Conservation (phyloP, 1,139 yeast genomes). For the Hemisphaericaspora xylanilytica region DNA sequence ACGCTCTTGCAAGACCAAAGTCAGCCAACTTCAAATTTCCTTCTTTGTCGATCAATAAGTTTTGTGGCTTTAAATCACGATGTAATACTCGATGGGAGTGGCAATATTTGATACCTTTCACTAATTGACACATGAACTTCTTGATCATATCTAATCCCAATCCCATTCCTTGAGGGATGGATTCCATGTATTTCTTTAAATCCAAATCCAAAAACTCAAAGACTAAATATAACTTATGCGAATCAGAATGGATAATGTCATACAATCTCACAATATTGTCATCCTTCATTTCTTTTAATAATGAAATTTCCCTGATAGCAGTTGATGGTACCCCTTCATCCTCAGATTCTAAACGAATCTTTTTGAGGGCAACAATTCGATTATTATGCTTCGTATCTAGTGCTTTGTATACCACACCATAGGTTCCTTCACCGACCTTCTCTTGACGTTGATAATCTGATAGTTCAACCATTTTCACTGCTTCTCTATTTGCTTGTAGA, state of each 20-base stretch:
- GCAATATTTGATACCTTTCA: conserved; percentile 91
- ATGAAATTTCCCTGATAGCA: conserved; percentile 93
- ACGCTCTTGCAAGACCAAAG: conserved; percentile 95
- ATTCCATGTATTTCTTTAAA: conserved; percentile 94
- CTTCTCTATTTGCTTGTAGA: no score
- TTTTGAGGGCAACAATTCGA: conserved; percentile 90
- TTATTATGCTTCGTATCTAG: conserved; percentile 85
- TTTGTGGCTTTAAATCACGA: conserved; percentile 95
- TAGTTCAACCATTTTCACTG: conserved; percentile 66
- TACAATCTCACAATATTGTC: conserved; percentile 88
- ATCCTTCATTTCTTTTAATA: conserved; percentile 88
- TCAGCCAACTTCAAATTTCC: conserved; percentile 96
- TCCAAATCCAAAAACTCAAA: conserved; percentile 93
- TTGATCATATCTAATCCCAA: conserved; percentile 89
- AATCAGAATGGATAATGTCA: conserved; percentile 96
- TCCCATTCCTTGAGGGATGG: conserved; percentile 82
- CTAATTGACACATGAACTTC: conserved; percentile 87
- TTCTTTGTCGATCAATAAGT: conserved; percentile 87
- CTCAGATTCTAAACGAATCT: conserved; percentile 92
- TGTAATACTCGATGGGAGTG: conserved; percentile 94
- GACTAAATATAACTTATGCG: conserved; percentile 88
- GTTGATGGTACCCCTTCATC: conserved; percentile 99
- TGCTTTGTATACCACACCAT: conserved; percentile 98
- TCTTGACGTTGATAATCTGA: conserved; percentile 91
- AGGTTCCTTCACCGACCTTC: conserved; percentile 97